Evolutionary conservation across 2,329 filamentous ascomycete genomes (phyloP).

Genomic region (Aplosporella prunicola): DNA sequence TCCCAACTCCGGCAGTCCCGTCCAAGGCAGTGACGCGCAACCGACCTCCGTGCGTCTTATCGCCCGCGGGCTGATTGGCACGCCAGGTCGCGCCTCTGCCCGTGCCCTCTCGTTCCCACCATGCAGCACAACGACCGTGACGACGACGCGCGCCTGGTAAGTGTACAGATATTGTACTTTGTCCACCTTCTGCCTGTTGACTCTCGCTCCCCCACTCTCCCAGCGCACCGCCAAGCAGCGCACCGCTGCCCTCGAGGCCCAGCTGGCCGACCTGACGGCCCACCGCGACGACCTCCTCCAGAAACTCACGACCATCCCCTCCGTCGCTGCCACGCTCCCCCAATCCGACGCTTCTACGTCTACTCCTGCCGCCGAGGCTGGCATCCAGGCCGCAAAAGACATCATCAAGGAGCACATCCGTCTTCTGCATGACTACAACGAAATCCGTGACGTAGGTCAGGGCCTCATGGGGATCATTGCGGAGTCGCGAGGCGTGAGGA

Average conservation of each 20-base stretch:
- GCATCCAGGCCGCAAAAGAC: constrained; percentile 36
- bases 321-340: constrained; percentile 26
- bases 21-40: too few species aligned
- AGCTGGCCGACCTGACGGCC: constrained; percentile 37
- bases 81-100: too few species aligned
- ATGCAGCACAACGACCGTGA: too few species aligned
- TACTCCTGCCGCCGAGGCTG: constrained; percentile 19
- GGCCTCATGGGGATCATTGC: constrained; percentile 59
- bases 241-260: constrained; percentile 26
- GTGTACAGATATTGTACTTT: too few species aligned
- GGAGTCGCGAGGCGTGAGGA: constrained; percentile 50
- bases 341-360: constrained; percentile 15
- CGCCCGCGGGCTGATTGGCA: too few species aligned
- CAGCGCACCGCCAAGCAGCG: constrained; percentile 3
- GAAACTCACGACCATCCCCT: constrained; percentile 21
- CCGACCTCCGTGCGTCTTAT: too few species aligned
- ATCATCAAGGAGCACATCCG: constrained; percentile 55
- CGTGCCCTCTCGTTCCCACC: too few species aligned
- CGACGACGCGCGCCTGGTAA: constrained; percentile 7
- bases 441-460: constrained; percentile 58
- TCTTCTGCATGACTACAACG: constrained; percentile 59
- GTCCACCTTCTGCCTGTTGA: too few species aligned
- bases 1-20: too few species aligned
- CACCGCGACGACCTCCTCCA: constrained; percentile 30
- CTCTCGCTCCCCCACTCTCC: too few species aligned